Evolutionary conservation across 1,139 yeast genomes (phyloP).

Genomic region (Kodamaea fungicola): DNA sequence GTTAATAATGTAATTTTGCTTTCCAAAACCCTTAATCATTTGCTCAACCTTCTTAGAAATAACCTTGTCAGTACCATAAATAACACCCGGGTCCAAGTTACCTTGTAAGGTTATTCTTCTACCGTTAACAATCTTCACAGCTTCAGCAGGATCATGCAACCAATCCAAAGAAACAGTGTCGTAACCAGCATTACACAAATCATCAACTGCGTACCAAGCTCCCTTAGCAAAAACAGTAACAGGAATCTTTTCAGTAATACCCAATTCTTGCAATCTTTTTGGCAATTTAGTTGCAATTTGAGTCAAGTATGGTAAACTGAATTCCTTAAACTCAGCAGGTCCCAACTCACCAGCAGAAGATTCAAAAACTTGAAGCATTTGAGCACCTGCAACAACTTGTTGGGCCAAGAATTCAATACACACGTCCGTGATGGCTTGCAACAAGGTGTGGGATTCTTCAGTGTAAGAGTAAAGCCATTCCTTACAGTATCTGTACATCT

Average conservation of each 20-base stretch:
- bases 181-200: slow-evolving; percentile 80
- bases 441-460: slow-evolving; percentile 63
- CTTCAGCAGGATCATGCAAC: slow-evolving; percentile 83
- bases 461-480: slow-evolving; percentile 88
- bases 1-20: slow-evolving; percentile 84
- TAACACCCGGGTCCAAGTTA: slow-evolving; percentile 90
- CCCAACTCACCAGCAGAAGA: slow-evolving; percentile 98
- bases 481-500: slow-evolving; percentile 85
- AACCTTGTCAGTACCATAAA: slow-evolving; percentile 82
- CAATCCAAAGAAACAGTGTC: slow-evolving; percentile 89
- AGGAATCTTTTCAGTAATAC: slow-evolving; percentile 71
- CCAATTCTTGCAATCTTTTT: slow-evolving; percentile 63
- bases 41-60: slow-evolving; percentile 77
- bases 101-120: slow-evolving; percentile 88
- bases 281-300: slow-evolving; percentile 75
- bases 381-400: slow-evolving; percentile 97
- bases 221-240: slow-evolving; percentile 92
- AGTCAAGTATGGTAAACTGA: slow-evolving; percentile 81
- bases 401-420: slow-evolving; percentile 90
- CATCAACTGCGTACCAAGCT: slow-evolving; percentile 95
- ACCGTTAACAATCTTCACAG: slow-evolving; percentile 71
- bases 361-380: slow-evolving; percentile 93
- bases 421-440: slow-evolving; percentile 80
- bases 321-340: slow-evolving; percentile 81
- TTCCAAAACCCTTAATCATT: slow-evolving; percentile 90